These are phyloP conservation scores for Chlorella sp. DNA, from an alignment of 139 green algal species.

Conservation along the genomic window DNA sequence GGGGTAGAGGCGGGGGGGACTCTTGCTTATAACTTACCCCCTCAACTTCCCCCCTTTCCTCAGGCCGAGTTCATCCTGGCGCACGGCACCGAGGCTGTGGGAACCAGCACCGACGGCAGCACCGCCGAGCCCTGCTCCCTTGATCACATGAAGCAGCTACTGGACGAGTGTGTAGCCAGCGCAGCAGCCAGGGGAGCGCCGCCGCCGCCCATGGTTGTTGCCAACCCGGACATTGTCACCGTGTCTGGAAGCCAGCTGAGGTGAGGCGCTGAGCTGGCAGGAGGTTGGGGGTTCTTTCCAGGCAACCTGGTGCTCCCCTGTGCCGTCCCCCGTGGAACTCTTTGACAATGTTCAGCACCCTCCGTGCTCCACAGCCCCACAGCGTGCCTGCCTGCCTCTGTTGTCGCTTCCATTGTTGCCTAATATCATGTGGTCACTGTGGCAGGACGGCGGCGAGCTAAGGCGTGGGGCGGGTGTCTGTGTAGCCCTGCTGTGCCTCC, in stretches of 20 bases:
- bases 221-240: conserved; percentile 89
- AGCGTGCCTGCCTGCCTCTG: no score
- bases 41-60: conserved; percentile 47
- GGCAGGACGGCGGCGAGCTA: no score
- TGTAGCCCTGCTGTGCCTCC: no score
- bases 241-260: conserved; percentile 46
- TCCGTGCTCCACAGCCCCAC: no score
- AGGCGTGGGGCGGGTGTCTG: no score
- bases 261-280: neutral
- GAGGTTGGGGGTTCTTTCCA: no score
- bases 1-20: no score
- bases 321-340: no score
- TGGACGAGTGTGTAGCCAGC: conserved; percentile 48
- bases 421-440: no score
- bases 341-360: no score
- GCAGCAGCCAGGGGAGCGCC: conserved; percentile 14
- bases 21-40: neutral
- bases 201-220: conserved; percentile 77
- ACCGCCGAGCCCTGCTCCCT: conserved; percentile 34
- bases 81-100: conserved; percentile 88
- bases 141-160: conserved; percentile 54
- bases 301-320: no score
- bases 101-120: conserved; percentile 14
- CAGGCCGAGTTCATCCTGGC: conserved; percentile 84
- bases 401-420: no score